A percentile compares a stretch with the other conserved stretches of the same genome.
These are phyloP conservation scores for Tubosaeta sp. DNA, from an alignment of 768 basidiomycete species.

Conservation along the genomic window DNA sequence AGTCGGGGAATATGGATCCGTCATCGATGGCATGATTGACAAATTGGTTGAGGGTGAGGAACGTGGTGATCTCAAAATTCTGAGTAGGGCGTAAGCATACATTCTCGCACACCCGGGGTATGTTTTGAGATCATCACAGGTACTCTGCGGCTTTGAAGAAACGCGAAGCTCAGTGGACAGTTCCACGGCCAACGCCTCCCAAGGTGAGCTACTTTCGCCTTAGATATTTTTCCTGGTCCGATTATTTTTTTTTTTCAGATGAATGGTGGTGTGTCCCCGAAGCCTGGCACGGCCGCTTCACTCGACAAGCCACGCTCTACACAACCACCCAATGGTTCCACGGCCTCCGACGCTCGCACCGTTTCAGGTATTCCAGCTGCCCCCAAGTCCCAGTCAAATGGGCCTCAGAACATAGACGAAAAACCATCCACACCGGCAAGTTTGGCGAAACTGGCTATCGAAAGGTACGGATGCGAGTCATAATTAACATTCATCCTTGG, in stretches of 20 bases:
- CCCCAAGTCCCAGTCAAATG: slow-evolving; percentile 51
- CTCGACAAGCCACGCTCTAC: slow-evolving; percentile 29
- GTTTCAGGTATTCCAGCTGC: slow-evolving; percentile 36
- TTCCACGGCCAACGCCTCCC: slow-evolving; percentile 23
- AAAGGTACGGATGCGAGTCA: slow-evolving; percentile 44
- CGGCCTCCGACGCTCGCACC: slow-evolving; percentile 33
- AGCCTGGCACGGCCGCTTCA: slow-evolving; percentile 17
- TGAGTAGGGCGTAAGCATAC: slow-evolving; percentile 64
- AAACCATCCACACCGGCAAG: slow-evolving; percentile 29
- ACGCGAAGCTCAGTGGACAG: slow-evolving; percentile 56
- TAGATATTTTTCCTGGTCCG: not conserved
- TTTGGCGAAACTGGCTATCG: slow-evolving; percentile 57
- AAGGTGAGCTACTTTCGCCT: slow-evolving; percentile 28
- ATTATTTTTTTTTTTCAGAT: slow-evolving; percentile 10
- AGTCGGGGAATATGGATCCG: slow-evolving; percentile 50
- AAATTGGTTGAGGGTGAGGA: slow-evolving; percentile 70
- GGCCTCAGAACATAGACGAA: slow-evolving; percentile 23
- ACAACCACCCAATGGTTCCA: slow-evolving; percentile 39
- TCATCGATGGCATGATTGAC: slow-evolving; percentile 58
- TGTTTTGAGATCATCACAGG: slow-evolving; percentile 31
- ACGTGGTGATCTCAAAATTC: slow-evolving; percentile 78
- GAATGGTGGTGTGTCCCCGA: slow-evolving; percentile 30
- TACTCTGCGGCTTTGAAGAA: slow-evolving; percentile 76
- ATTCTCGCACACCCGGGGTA: not conserved
- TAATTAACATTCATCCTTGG: not conserved